phyloP scores from a whole-genome alignment of 116 monocot species.

The Zostera marina region DNA sequence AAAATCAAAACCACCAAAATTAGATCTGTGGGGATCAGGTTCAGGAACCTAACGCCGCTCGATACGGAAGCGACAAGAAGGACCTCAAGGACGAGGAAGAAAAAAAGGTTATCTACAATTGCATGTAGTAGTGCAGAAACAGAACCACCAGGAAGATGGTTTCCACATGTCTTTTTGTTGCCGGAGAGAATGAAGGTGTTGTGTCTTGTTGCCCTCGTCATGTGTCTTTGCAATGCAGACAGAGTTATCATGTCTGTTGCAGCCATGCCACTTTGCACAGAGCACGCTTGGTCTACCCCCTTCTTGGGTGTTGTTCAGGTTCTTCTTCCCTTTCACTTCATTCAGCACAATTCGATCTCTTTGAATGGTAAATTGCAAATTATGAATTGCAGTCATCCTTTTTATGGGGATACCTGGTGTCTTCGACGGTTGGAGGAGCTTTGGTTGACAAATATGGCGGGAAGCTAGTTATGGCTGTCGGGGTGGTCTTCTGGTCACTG shows the following conservation, averaged over 20 bases:
- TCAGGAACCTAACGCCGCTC: too few relatives aligned
- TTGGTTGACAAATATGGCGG: constrained; percentile 68
- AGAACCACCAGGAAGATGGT: too few relatives aligned
- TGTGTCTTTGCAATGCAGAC: constrained; percentile 91
- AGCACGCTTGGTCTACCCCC: constrained; percentile 57
- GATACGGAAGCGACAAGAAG: too few relatives aligned
- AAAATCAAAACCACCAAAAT: too few relatives aligned
- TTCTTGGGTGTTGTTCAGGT: constrained; percentile 87
- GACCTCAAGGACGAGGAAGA: too few relatives aligned
- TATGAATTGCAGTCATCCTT: constrained; percentile 57
- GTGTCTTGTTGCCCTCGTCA: constrained; percentile 36
- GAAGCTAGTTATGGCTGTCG: constrained; percentile 61
- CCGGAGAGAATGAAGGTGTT: constrained; percentile 17
- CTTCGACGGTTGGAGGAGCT: constrained; percentile 61
- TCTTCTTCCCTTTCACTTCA: background rate
- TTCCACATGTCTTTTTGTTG: background rate
- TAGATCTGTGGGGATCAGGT: too few relatives aligned
- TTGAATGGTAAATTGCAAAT: background rate
- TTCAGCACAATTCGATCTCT: too few relatives aligned
- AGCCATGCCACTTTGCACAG: constrained; percentile 58
- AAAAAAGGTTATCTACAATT: too few relatives aligned
- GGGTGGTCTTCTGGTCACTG: constrained; percentile 61
- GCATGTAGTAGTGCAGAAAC: too few relatives aligned
- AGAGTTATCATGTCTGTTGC: constrained; percentile 94
- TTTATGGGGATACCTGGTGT: constrained; percentile 76